Conservation (phyloP, 768 basidiomycete genomes). For the Holtermannia corniformis region DNA sequence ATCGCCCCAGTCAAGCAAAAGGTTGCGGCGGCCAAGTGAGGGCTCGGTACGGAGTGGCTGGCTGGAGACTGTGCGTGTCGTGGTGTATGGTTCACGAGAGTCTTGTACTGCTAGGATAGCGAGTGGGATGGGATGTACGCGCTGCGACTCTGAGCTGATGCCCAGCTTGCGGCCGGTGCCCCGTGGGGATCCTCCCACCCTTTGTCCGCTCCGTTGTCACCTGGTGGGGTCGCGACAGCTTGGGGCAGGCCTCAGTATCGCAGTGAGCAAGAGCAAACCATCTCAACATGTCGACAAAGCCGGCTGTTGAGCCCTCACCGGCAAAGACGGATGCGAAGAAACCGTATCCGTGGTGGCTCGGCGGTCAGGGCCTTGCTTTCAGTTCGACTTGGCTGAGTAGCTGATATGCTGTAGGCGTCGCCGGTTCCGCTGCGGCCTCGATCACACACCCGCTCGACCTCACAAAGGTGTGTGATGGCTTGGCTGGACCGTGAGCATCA, state of each 20-base stretch:
- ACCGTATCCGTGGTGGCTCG: conserved; percentile 32
- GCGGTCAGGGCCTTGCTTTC: conserved; percentile 16
- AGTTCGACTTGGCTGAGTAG: neutral
- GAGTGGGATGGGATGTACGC: neutral
- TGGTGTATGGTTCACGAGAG: no score
- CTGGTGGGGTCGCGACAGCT: no score
- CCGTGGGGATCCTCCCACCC: no score
- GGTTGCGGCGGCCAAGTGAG: neutral
- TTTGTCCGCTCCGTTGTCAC: no score
- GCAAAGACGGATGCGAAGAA: conserved; percentile 11
- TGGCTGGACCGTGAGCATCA: neutral
- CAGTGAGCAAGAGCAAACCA: neutral
- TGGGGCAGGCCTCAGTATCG: no score
- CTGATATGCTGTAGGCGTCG: neutral
- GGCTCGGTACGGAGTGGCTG: no score
- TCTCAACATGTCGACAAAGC: conserved; percentile 27
- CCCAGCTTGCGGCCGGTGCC: no score
- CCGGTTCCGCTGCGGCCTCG: neutral
- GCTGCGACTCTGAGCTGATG: neutral
- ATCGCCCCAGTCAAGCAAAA: neutral
- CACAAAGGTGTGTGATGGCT: conserved; percentile 60
- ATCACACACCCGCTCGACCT: conserved; percentile 57
- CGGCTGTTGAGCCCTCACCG: no score
- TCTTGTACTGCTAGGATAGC: no score
- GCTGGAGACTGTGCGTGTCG: no score